These are phyloP conservation scores for Sarocladium kiliense DNA, from an alignment of 2,329 filamentous ascomycete species.

Conservation along the genomic window DNA sequence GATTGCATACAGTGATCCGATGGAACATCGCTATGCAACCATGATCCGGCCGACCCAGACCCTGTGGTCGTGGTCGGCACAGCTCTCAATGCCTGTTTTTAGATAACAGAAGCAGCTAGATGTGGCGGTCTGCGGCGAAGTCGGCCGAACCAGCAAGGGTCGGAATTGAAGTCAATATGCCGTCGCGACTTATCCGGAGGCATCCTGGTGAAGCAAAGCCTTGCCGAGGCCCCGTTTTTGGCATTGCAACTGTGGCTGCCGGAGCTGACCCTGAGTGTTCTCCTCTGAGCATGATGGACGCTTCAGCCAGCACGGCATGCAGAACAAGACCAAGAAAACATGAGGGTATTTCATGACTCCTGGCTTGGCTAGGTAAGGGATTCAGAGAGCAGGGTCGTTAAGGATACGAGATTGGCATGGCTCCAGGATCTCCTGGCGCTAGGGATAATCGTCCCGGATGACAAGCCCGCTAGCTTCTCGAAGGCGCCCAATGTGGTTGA, in stretches of 20 bases:
- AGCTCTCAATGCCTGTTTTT: not conserved
- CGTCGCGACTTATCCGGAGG: not conserved
- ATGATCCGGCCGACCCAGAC: not conserved
- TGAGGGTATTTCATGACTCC: not conserved
- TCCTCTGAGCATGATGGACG: not conserved
- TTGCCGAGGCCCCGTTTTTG: not conserved
- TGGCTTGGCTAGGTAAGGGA: not conserved
- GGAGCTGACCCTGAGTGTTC: not conserved
- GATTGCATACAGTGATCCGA: constrained; percentile 1
- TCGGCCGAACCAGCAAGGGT: not conserved
- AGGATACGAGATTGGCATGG: constrained; percentile 5
- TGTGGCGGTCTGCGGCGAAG: not conserved
- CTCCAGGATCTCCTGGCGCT: not conserved
- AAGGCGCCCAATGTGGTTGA: not conserved
- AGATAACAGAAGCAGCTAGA: not conserved
- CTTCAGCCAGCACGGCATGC: not conserved
- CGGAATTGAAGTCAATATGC: too few relatives aligned
- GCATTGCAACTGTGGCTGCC: not conserved
- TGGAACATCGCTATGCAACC: not conserved
- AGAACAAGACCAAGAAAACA: not conserved
- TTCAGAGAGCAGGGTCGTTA: not conserved
- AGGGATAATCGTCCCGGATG: constrained; percentile 3
- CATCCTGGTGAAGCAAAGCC: not conserved
- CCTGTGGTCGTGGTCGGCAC: not conserved
- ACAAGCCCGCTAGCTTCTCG: not conserved